phyloP scores from a whole-genome alignment of 208 protist species.

The Crithidia fasciculata region DNA sequence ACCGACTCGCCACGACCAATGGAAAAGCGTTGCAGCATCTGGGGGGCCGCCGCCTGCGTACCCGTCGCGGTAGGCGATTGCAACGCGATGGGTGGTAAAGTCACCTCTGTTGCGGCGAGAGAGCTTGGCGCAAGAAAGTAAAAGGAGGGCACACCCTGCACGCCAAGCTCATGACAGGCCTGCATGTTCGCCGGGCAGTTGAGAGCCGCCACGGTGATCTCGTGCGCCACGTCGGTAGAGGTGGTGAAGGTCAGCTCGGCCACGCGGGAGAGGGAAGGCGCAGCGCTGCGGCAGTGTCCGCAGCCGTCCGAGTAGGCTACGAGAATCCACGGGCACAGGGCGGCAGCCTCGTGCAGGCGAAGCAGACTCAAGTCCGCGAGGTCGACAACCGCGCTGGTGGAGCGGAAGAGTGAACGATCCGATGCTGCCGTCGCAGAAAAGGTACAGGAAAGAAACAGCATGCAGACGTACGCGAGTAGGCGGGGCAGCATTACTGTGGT shows the following conservation, averaged over 20 bases:
- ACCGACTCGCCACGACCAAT: conserved; percentile 8
- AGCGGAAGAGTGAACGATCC: conserved; percentile 23
- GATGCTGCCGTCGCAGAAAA: neutral
- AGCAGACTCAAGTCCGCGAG: conserved; percentile 19
- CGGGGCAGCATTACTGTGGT: neutral
- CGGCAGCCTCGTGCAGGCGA: conserved; percentile 26
- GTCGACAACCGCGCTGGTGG: conserved; percentile 22
- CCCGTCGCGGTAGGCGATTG: neutral
- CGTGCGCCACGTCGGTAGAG: conserved; percentile 13
- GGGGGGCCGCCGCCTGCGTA: neutral
- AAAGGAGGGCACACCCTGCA: conserved; percentile 39
- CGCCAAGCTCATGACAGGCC: conserved; percentile 35
- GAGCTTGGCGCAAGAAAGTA: conserved; percentile 33
- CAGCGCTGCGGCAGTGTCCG: conserved; percentile 54
- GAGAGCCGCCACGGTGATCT: conserved; percentile 38
- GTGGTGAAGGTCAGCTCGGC: conserved; percentile 17
- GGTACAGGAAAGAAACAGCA: neutral
- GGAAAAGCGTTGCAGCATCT: conserved; percentile 3
- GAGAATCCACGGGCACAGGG: conserved; percentile 68
- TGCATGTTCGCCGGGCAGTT: conserved; percentile 49
- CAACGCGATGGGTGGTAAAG: conserved; percentile 1
- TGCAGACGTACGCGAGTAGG: neutral
- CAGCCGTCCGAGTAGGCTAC: conserved; percentile 63
- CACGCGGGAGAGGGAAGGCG: conserved; percentile 22
- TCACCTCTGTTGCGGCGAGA: neutral